Base-by-base conservation (phyloP, 495 filamentous ascomycete species). In the Aeminium ludgeri region DNA sequence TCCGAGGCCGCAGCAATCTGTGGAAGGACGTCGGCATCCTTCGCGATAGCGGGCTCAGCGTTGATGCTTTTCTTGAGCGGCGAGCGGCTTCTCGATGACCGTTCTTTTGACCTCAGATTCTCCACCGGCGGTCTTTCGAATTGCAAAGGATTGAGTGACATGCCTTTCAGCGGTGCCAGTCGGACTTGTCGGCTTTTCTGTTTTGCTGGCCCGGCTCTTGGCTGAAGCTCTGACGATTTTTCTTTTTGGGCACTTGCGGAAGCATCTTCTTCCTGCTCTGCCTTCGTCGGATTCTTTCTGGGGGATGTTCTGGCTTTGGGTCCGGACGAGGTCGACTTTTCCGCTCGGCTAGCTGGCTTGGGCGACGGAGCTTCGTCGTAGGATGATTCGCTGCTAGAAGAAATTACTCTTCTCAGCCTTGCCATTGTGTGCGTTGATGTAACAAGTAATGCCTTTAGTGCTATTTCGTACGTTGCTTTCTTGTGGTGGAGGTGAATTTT, bases 231-330 rank as follows among this genome's bases (percentile, higher is more conserved):
- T 6, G 27, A 5, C 18, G 1, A 10, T 5, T 3, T 17, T 10
- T 35, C 40, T 3, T 16, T 19, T 23, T 35, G 13, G 19, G 7
- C 31, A 18, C 18, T 19, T 8, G 13, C 31, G 25, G 10, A 40
- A 11, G 13, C 4, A 5, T 41, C 27, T 10, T 2, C 15, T 3
- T 15, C 30, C 3, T 3, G 20, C 19, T 43, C 12, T 25, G 40
- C 3, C 30, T 25, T 43, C 3, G 40, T 16, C 18, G 8, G 10
- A n/a, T 43, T 43, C 30, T 43, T 43, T 20, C 40, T 10, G 2
- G 40, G 40, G 17, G 41, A 37, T 8, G 18, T 38, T n/a, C 34
- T 44, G 20, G 16, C 15, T 6, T 34, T n/a, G n/a, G n/a, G n/a
- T n/a, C n/a, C n/a, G n/a, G n/a, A n/a, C n/a, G n/a, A 25, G 23